Conservation (phyloP, 495 filamentous ascomycete genomes). For the Penicillium riverlandense region DNA sequence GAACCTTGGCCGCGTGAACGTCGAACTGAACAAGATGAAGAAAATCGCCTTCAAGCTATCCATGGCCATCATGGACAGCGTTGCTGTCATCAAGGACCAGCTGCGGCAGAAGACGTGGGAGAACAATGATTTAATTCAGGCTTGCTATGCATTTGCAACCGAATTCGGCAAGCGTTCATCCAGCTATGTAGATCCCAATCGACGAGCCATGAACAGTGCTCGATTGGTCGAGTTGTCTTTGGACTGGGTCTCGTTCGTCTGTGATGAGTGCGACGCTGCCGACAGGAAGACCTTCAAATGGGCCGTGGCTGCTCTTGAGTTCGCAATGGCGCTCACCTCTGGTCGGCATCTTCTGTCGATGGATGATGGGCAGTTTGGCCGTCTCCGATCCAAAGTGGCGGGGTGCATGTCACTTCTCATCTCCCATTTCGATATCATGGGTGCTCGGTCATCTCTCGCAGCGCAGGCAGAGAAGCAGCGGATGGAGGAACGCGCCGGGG, state of each 20-base stretch:
- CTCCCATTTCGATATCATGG: constrained; percentile 98
- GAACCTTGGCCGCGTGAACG: constrained; percentile 85
- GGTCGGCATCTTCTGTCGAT: constrained; percentile 86
- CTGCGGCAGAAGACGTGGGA: constrained; percentile 62
- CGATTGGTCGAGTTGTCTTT: constrained; percentile 87
- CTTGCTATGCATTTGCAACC: constrained; percentile 97
- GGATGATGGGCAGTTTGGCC: constrained; percentile 76
- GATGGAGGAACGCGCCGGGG: constrained; percentile 67
- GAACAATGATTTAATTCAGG: constrained; percentile 93
- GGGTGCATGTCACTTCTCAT: constrained; percentile 97
- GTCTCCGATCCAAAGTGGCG: constrained; percentile 77
- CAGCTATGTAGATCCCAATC: constrained; percentile 86
- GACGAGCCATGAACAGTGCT: constrained; percentile 91
- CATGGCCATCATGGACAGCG: constrained; percentile 99
- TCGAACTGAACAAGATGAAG: constrained; percentile 89
- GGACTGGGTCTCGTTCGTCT: constrained; percentile 97
- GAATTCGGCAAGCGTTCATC: constrained; percentile 95
- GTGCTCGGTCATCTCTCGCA: constrained; percentile 83
- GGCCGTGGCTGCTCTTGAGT: constrained; percentile 92
- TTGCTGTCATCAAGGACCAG: constrained; percentile 83
- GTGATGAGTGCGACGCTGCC: constrained; percentile 92
- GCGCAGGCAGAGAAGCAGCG: constrained; percentile 86
- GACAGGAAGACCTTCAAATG: constrained; percentile 95
- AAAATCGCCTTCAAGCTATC: constrained; percentile 93
- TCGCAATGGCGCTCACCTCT: constrained; percentile 92